phyloP scores from a whole-genome alignment of 2,329 filamentous ascomycete genomes.

The Zasmidium cellare region DNA sequence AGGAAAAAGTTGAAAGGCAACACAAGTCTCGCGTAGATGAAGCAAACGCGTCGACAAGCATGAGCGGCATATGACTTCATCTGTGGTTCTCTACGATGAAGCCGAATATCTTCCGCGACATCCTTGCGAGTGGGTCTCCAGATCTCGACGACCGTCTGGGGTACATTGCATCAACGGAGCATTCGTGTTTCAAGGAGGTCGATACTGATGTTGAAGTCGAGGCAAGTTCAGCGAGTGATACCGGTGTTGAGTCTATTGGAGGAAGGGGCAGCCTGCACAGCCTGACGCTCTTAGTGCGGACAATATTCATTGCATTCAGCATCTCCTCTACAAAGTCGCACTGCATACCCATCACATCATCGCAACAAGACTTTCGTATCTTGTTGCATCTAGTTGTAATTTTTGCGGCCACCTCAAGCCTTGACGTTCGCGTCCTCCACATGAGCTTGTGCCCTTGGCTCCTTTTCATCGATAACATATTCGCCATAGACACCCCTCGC shows the following conservation, averaged over 20 bases:
- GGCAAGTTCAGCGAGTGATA: too few species aligned
- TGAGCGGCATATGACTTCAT: conserved; percentile 13
- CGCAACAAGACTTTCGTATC: too few species aligned
- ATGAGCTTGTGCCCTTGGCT: conserved; percentile 21
- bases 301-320: too few species aligned
- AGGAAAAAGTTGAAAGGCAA: neutral
- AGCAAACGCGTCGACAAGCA: conserved; percentile 1
- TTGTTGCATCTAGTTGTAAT: too few species aligned
- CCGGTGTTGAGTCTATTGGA: too few species aligned
- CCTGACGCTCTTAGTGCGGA: too few species aligned
- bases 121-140: conserved; percentile 10
- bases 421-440: neutral
- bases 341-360: too few species aligned
- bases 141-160: neutral
- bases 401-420: neutral
- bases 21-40: conserved; percentile 1
- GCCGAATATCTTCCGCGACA: conserved; percentile 11
- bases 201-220: too few species aligned
- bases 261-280: too few species aligned
- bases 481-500: conserved; percentile 24
- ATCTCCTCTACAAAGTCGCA: too few species aligned
- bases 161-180: too few species aligned
- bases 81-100: neutral
- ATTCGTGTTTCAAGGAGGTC: too few species aligned
- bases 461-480: conserved; percentile 23